Percentiles rank a stretch among this genome's conserved stretches.
Conservation (phyloP, 2,329 filamentous ascomycete genomes). For the Raffaelea ambrosiae region DNA sequence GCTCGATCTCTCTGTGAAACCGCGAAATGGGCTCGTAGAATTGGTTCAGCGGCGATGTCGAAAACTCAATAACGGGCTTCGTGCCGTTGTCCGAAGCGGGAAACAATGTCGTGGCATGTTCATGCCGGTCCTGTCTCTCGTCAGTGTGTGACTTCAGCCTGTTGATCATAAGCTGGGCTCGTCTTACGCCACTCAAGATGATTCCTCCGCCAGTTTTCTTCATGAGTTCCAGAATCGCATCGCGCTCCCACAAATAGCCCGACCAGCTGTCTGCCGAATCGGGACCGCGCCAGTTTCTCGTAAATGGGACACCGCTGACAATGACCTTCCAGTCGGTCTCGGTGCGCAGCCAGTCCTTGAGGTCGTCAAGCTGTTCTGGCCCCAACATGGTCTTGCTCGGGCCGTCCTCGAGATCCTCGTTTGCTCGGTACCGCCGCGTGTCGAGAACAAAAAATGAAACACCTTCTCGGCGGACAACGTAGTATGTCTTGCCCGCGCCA, state of each 20-base stretch:
- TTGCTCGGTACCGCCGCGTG: conserved; percentile 75
- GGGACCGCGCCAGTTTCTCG: conserved; percentile 87
- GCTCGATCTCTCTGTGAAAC: conserved; percentile 62
- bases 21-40: conserved; percentile 81
- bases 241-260: conserved; percentile 75
- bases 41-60: conserved; percentile 83
- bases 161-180: not conserved
- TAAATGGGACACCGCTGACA: conserved; percentile 90
- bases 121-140: conserved; percentile 56
- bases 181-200: conserved; percentile 57
- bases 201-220: conserved; percentile 80
- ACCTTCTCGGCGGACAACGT: conserved; percentile 79
- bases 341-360: conserved; percentile 66
- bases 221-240: conserved; percentile 74
- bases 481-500: conserved; percentile 57
- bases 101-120: conserved; percentile 83
- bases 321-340: conserved; percentile 89
- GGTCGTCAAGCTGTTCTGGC: conserved; percentile 63
- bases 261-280: conserved; percentile 83
- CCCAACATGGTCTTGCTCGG: conserved; percentile 81
- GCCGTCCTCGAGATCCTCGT: conserved; percentile 49
- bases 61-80: conserved; percentile 73
- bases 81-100: conserved; percentile 43
- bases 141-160: not conserved
- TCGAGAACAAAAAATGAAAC: conserved; percentile 93